Conservation (phyloP, 345 rosid species). For the Eucalyptus rudis region DNA sequence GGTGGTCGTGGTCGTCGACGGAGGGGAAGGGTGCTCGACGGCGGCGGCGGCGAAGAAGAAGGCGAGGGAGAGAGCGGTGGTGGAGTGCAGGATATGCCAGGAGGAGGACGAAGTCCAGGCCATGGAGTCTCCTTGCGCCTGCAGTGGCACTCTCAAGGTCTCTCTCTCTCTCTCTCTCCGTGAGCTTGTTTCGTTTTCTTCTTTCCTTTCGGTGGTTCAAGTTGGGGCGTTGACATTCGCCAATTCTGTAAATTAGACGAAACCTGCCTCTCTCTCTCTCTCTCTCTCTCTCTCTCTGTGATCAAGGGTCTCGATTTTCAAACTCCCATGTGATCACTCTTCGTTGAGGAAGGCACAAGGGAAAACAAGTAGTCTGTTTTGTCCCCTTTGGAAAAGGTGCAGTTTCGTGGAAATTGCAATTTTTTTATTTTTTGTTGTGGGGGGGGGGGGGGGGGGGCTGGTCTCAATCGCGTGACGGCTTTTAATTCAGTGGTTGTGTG, state of each 20-base stretch:
- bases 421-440: not conserved
- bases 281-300: not conserved
- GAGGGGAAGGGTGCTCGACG: not conserved
- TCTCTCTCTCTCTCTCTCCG: not conserved
- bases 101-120: constrained; percentile 33
- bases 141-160: constrained; percentile 65
- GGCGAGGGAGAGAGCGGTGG: constrained; percentile 1
- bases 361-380: not conserved
- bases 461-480: not conserved
- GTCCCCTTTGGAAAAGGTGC: not conserved
- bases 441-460: not conserved
- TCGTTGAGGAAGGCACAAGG: not conserved
- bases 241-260: not conserved
- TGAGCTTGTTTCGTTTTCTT: not conserved
- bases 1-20: not conserved
- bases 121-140: constrained; percentile 61
- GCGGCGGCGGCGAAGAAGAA: not conserved
- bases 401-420: not conserved
- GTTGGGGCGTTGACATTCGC: not conserved
- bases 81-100: constrained; percentile 66
- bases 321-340: not conserved
- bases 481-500: not conserved
- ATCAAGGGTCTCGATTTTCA: not conserved
- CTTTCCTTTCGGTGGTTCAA: not conserved
- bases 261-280: not conserved